A percentile compares a stretch with the other conserved stretches of the same genome.
Evolutionary conservation across 1,284 basidiomycete genomes (phyloP).

Genomic region (Fereydounia khargensis): DNA sequence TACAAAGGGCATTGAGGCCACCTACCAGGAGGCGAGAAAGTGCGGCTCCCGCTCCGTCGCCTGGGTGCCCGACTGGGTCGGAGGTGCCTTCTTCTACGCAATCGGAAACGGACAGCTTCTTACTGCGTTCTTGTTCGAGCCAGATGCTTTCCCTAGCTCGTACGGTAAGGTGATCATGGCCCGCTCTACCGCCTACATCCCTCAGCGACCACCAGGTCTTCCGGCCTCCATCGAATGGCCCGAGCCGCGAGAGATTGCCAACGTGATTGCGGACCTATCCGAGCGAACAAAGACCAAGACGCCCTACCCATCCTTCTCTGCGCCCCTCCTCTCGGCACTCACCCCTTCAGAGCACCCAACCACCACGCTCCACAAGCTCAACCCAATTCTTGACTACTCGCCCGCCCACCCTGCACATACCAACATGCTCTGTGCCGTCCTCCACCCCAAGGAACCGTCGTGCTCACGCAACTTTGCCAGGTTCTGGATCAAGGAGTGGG

Average conservation of each 20-base stretch:
- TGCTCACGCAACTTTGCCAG: slow-evolving; percentile 31
- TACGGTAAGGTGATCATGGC: slow-evolving; percentile 35
- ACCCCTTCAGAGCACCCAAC: slow-evolving; percentile 36
- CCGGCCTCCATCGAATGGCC: slow-evolving; percentile 42
- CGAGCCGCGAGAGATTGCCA: slow-evolving; percentile 23
- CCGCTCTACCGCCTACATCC: slow-evolving; percentile 41
- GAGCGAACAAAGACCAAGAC: slow-evolving; percentile 26
- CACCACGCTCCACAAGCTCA: slow-evolving; percentile 30
- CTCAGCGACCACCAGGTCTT: slow-evolving; percentile 34
- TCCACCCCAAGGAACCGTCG: slow-evolving; percentile 44
- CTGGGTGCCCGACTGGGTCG: slow-evolving; percentile 44
- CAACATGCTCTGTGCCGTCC: slow-evolving; percentile 36
- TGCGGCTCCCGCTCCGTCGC: slow-evolving; percentile 9
- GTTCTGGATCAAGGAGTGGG: slow-evolving; percentile 41
- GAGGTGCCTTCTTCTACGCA: slow-evolving; percentile 39
- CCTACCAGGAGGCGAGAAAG: slow-evolving; percentile 18
- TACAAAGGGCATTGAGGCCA: slow-evolving; percentile 27
- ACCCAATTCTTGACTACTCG: slow-evolving; percentile 44
- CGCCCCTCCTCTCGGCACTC: slow-evolving; percentile 42
- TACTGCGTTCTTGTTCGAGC: slow-evolving; percentile 45
- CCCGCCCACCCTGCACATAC: slow-evolving; percentile 47
- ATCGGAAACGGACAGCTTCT: slow-evolving; percentile 47
- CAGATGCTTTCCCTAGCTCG: slow-evolving; percentile 29
- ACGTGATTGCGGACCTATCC: slow-evolving; percentile 36
- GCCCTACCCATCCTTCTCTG: slow-evolving; percentile 42